Evolutionary conservation across 371 early-diverging fungal species (phyloP).

Genomic region (Funneliformis caledonium): DNA sequence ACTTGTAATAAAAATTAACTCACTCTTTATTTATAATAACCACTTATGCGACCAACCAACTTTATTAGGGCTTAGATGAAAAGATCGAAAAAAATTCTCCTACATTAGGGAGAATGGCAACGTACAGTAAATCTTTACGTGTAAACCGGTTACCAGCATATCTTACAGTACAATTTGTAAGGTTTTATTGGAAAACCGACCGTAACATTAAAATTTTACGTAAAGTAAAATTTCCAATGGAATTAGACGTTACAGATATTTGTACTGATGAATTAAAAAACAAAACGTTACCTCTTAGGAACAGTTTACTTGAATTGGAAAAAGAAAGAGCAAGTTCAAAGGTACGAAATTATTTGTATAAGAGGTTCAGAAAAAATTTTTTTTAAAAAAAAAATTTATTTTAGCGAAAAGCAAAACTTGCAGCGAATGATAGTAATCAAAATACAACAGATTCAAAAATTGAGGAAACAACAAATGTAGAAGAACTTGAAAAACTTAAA

Average conservation of each 20-base stretch:
- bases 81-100: constrained; percentile 89
- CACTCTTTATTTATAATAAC: background rate
- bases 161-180: constrained; percentile 88
- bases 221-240: constrained; percentile 92
- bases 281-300: constrained; percentile 77
- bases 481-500: constrained; percentile 49
- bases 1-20: background rate
- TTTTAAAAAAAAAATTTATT: background rate
- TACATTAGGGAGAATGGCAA: constrained; percentile 76
- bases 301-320: constrained; percentile 72
- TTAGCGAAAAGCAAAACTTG: constrained; percentile 47
- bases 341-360: constrained; percentile 32
- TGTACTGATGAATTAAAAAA: constrained; percentile 85
- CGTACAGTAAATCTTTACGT: constrained; percentile 75
- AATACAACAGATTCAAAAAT: constrained; percentile 45
- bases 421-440: constrained; percentile 47
- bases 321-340: constrained; percentile 72
- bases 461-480: constrained; percentile 44
- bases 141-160: constrained; percentile 89
- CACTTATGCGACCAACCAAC: background rate
- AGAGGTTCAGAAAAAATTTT: background rate
- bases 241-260: constrained; percentile 84
- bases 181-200: constrained; percentile 95
- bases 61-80: constrained; percentile 66
- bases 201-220: constrained; percentile 88